Percentiles rank a stretch among this genome's conserved stretches.
Conservation (phyloP, 192 early-diverging fungal genomes). For the Podila epicladia region DNA sequence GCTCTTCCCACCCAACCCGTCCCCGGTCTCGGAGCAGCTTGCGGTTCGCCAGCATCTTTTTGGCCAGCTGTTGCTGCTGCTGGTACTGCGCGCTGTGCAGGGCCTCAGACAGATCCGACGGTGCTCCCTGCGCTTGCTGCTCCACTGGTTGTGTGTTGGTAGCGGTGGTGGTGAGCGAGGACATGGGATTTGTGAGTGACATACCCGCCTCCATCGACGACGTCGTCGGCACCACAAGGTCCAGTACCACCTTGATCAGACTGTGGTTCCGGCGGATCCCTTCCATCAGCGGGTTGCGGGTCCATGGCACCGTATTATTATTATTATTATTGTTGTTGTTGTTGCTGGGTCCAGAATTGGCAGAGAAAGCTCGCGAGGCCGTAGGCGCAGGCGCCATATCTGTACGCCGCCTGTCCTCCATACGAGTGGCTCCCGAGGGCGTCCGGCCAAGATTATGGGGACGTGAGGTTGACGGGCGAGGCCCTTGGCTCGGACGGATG, state of each 20-base stretch:
- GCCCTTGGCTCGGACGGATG: too few species aligned
- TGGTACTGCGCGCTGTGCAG: not conserved
- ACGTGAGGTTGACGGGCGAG: too few species aligned
- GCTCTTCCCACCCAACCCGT: conserved; percentile 35
- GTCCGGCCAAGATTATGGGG: too few species aligned
- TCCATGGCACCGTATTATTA: not conserved
- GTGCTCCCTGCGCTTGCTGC: not conserved
- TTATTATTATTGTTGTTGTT: not conserved
- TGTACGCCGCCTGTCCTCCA: too few species aligned
- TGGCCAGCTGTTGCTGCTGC: conserved; percentile 19
- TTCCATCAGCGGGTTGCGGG: conserved; percentile 27
- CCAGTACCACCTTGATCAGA: conserved; percentile 42
- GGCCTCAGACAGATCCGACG: not conserved
- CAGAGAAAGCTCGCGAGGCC: too few species aligned
- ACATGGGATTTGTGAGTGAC: not conserved
- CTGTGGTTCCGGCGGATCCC: conserved; percentile 44
- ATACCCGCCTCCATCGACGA: not conserved
- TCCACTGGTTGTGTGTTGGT: not conserved
- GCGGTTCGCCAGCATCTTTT: conserved; percentile 36
- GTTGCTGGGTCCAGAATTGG: too few species aligned
- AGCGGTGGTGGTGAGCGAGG: not conserved
- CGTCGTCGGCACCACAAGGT: conserved; percentile 1
- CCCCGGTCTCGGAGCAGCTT: conserved; percentile 27
- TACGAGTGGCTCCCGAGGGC: too few species aligned
- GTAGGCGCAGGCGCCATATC: too few species aligned